Conservation (phyloP, 1,139 yeast species). For the Keqinozyma sinolaborantium region DNA sequence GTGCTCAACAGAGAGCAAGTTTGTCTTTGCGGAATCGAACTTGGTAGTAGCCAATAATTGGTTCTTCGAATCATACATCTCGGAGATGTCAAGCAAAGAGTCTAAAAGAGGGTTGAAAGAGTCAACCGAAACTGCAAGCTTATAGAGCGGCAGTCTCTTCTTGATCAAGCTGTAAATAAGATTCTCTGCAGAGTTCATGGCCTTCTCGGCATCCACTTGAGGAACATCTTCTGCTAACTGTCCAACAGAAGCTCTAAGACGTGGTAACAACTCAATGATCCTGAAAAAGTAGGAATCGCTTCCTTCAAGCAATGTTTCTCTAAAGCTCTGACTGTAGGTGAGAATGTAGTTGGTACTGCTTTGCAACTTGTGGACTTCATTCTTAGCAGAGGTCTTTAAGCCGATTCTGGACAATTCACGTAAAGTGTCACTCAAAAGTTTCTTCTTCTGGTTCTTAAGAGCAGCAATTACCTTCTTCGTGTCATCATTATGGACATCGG, state of each 20-base stretch:
- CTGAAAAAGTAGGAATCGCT: slow-evolving; percentile 64
- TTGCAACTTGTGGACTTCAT: slow-evolving; percentile 62
- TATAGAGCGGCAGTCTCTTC: slow-evolving; percentile 44
- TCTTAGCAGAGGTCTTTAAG: slow-evolving; percentile 58
- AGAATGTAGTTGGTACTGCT: slow-evolving; percentile 61
- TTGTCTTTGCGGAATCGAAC: slow-evolving; percentile 15
- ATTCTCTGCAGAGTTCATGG: slow-evolving; percentile 78
- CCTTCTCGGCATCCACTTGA: slow-evolving; percentile 67
- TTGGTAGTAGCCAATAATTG: slow-evolving; percentile 14
- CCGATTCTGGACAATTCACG: slow-evolving; percentile 77
- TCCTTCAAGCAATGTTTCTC: slow-evolving; percentile 31
- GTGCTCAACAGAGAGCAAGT: slow-evolving; percentile 14
- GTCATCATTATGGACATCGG: slow-evolving; percentile 64
- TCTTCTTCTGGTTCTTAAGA: slow-evolving; percentile 75
- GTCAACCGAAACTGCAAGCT: slow-evolving; percentile 18
- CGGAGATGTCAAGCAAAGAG: slow-evolving; percentile 8
- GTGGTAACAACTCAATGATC: slow-evolving; percentile 74
- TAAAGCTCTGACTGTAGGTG: slow-evolving; percentile 49
- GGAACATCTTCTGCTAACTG: slow-evolving; percentile 74
- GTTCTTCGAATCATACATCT: slow-evolving; percentile 10
- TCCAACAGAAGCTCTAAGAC: slow-evolving; percentile 64
- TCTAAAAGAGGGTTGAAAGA: slow-evolving; percentile 3
- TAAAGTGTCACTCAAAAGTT: slow-evolving; percentile 71
- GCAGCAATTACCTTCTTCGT: slow-evolving; percentile 71
- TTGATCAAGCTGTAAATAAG: slow-evolving; percentile 52